Conservation (phyloP, 2,329 filamentous ascomycete genomes). For the Ceratocystis lukuohia region DNA sequence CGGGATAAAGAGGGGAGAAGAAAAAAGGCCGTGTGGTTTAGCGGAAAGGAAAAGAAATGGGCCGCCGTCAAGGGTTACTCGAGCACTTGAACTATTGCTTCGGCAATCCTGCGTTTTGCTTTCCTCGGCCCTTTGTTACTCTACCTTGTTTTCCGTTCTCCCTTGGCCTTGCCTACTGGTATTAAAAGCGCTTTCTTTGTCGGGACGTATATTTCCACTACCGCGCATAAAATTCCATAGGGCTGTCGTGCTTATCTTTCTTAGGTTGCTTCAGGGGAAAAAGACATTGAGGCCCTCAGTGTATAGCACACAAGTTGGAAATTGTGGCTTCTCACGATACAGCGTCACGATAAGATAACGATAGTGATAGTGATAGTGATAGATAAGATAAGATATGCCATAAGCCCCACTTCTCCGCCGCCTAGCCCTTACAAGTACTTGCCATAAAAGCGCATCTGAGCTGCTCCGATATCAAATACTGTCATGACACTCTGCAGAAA, state of each 20-base stretch:
- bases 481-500: conserved; percentile 40
- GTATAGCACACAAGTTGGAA: too few relatives aligned
- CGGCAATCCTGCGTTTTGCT: neutral
- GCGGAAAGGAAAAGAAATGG: too few relatives aligned
- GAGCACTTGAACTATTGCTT: neutral
- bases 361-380: neutral
- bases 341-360: too few relatives aligned
- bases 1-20: neutral
- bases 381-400: neutral
- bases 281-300: too few relatives aligned
- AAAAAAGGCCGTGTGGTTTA: too few relatives aligned
- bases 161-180: too few relatives aligned
- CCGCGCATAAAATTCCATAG: too few relatives aligned
- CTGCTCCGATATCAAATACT: conserved; percentile 35
- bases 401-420: neutral
- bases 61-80: neutral
- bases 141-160: too few relatives aligned
- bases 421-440: conserved; percentile 10
- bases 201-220: too few relatives aligned
- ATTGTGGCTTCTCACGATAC: neutral
- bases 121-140: neutral
- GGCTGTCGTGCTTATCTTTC: too few relatives aligned
- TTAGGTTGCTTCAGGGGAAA: too few relatives aligned
- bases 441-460: conserved; percentile 34
- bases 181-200: too few relatives aligned